Percentiles rank a stretch among this genome's conserved stretches.
Evolutionary conservation across 2,329 filamentous ascomycete species (phyloP).

Genomic region (Teratosphaeria nubilosa): DNA sequence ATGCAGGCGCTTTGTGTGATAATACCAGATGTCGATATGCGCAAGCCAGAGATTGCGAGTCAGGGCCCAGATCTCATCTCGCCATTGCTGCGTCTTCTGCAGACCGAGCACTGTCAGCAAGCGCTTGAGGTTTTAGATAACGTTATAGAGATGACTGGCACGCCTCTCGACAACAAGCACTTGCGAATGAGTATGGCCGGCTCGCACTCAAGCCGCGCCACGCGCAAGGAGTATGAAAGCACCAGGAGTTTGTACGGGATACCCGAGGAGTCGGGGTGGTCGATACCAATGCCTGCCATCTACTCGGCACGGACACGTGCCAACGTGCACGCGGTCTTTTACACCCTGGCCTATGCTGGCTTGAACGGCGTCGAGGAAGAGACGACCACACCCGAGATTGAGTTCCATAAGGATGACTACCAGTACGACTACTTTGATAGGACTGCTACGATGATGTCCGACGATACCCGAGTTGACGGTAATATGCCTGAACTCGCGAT

Average conservation of each 20-base stretch:
- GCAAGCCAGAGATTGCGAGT: slow-evolving; percentile 74
- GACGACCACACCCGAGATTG: slow-evolving; percentile 70
- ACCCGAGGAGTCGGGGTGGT: slow-evolving; percentile 91
- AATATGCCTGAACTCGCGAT: slow-evolving; percentile 73
- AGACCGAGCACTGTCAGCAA: slow-evolving; percentile 89
- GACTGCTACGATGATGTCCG: slow-evolving; percentile 86
- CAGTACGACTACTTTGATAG: slow-evolving; percentile 70
- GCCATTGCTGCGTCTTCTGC: slow-evolving; percentile 74
- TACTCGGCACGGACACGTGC: slow-evolving; percentile 77
- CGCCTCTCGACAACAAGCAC: slow-evolving; percentile 84
- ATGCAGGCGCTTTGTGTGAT: slow-evolving; percentile 82
- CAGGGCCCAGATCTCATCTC: slow-evolving; percentile 94
- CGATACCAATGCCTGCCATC: slow-evolving; percentile 81
- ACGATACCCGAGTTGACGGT: slow-evolving; percentile 61
- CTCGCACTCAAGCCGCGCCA: slow-evolving; percentile 64
- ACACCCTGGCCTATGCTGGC: slow-evolving; percentile 47
- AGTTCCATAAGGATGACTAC: slow-evolving; percentile 86
- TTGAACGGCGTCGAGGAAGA: slow-evolving; percentile 36
- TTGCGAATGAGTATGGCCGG: slow-evolving; percentile 97
- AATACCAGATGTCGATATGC: slow-evolving; percentile 87
- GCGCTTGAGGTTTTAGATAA: slow-evolving; percentile 86
- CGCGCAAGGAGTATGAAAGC: slow-evolving; percentile 88
- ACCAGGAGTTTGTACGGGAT: slow-evolving; percentile 95
- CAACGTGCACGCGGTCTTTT: slow-evolving; percentile 94
- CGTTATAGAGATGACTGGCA: slow-evolving; percentile 84